Percentiles rank a stretch among this genome's conserved stretches.
These are phyloP conservation scores for Dothiorella sarmentorum DNA, from an alignment of 2,329 filamentous ascomycete genomes.

Conservation along the genomic window DNA sequence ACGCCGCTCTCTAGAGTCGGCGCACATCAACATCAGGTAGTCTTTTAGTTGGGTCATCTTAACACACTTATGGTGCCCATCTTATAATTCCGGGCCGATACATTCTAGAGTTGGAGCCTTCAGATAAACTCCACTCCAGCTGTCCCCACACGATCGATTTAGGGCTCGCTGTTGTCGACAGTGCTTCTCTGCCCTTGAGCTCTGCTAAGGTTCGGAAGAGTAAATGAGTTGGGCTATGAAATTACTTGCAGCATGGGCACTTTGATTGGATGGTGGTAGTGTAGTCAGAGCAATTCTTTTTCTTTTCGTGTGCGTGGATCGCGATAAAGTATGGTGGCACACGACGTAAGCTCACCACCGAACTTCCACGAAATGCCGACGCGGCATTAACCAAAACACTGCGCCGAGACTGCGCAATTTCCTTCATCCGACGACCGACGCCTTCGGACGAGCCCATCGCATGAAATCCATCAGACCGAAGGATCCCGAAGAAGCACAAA, in stretches of 20 bases:
- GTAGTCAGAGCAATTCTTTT: no score
- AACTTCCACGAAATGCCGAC: no score
- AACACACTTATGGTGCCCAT: conserved; percentile 39
- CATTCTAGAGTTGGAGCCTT: conserved; percentile 34
- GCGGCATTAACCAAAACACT: no score
- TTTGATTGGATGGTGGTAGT: no score
- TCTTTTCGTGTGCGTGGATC: no score
- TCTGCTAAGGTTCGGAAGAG: conserved; percentile 9
- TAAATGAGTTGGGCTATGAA: conserved; percentile 36
- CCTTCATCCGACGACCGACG: no score
- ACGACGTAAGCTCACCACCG: no score
- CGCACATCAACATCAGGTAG: conserved; percentile 34
- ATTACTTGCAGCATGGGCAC: conserved; percentile 37
- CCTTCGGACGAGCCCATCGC: no score
- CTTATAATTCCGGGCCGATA: conserved; percentile 43
- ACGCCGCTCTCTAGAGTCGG: conserved; percentile 33
- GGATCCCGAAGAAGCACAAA: no score
- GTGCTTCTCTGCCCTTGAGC: conserved; percentile 28
- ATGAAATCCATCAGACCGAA: no score
- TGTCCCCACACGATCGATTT: conserved; percentile 35
- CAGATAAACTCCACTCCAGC: conserved; percentile 30
- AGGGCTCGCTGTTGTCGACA: conserved; percentile 32
- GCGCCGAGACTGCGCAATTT: no score
- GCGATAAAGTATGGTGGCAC: no score
- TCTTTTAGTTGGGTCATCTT: conserved; percentile 39